These are phyloP conservation scores for Scopulariopsis brevicaulis DNA, from an alignment of 2,329 filamentous ascomycete species.

Conservation along the genomic window DNA sequence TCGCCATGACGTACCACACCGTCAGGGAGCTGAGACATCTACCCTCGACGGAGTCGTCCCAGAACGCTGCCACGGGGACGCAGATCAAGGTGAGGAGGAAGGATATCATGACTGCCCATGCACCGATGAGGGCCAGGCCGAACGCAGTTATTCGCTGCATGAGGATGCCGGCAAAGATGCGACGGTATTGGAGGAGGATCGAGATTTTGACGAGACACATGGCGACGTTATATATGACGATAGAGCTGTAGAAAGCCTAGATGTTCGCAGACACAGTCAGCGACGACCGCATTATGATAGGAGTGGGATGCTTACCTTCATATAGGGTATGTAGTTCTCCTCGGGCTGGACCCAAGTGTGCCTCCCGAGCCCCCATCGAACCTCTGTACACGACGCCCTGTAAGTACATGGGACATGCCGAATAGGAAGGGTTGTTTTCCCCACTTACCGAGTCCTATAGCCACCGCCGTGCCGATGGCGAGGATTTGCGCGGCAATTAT, in stretches of 20 bases:
- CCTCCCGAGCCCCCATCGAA: constrained; percentile 12
- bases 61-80: constrained; percentile 15
- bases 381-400: constrained; percentile 9
- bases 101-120: constrained; percentile 16
- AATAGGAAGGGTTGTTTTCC: background rate
- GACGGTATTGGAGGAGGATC: constrained; percentile 25
- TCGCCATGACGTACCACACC: constrained; percentile 17
- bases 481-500: constrained; percentile 12
- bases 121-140: constrained; percentile 14
- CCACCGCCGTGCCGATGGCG: constrained; percentile 10
- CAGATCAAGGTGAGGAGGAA: constrained; percentile 17
- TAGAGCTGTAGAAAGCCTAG: constrained; percentile 18
- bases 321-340: constrained; percentile 9
- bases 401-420: background rate
- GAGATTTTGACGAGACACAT: constrained; percentile 22
- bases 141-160: constrained; percentile 13
- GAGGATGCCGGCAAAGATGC: constrained; percentile 18
- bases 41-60: constrained; percentile 10
- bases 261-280: background rate
- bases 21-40: constrained; percentile 14
- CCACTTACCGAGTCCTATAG: constrained; percentile 13
- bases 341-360: constrained; percentile 10
- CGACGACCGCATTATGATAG: background rate
- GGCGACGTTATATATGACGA: constrained; percentile 20
- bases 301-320: constrained; percentile 9